Percentiles rank a stretch among this genome's conserved stretches.
Conservation (phyloP, 2,329 filamentous ascomycete genomes). For the Venturia asperata region DNA sequence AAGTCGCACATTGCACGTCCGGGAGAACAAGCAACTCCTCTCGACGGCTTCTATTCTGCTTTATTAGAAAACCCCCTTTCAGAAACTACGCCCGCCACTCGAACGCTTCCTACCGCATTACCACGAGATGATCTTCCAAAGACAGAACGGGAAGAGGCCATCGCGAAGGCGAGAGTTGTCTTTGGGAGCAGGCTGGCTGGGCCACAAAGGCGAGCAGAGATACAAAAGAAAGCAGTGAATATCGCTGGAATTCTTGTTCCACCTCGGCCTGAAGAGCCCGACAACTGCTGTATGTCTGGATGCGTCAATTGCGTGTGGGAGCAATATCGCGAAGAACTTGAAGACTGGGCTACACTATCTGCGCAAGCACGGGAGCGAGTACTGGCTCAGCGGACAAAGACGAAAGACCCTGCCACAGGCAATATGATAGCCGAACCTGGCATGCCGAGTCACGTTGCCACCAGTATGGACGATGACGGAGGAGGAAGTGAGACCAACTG, state of each 20-base stretch:
- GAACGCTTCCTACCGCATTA: slow-evolving; percentile 29
- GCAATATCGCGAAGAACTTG: slow-evolving; percentile 80
- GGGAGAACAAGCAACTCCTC: slow-evolving; percentile 33
- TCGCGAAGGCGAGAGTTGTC: slow-evolving; percentile 58
- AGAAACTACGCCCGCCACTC: slow-evolving; percentile 28
- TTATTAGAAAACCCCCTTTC: slow-evolving; percentile 24
- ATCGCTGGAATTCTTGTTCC: slow-evolving; percentile 78
- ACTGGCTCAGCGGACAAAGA: slow-evolving; percentile 27
- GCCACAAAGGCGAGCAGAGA: slow-evolving; percentile 59
- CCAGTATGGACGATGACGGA: slow-evolving; percentile 72
- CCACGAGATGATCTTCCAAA: slow-evolving; percentile 34
- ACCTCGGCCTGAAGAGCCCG: slow-evolving; percentile 77
- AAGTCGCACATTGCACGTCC: slow-evolving; percentile 32
- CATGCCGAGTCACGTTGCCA: slow-evolving; percentile 43
- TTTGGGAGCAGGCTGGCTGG: slow-evolving; percentile 76
- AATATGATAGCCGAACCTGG: slow-evolving; percentile 33
- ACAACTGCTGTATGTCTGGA: slow-evolving; percentile 98
- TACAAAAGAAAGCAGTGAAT: slow-evolving; percentile 52
- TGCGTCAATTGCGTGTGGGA: slow-evolving; percentile 99
- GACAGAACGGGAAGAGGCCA: slow-evolving; percentile 46
- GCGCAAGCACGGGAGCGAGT: slow-evolving; percentile 55
- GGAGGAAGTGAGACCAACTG: slow-evolving; percentile 67
- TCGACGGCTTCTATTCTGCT: slow-evolving; percentile 36
- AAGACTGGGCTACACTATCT: slow-evolving; percentile 69
- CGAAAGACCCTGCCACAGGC: slow-evolving; percentile 29